Base-by-base conservation (phyloP, 108 stramenopile species). In the Cyclotella choctawhatcheeana region DNA sequence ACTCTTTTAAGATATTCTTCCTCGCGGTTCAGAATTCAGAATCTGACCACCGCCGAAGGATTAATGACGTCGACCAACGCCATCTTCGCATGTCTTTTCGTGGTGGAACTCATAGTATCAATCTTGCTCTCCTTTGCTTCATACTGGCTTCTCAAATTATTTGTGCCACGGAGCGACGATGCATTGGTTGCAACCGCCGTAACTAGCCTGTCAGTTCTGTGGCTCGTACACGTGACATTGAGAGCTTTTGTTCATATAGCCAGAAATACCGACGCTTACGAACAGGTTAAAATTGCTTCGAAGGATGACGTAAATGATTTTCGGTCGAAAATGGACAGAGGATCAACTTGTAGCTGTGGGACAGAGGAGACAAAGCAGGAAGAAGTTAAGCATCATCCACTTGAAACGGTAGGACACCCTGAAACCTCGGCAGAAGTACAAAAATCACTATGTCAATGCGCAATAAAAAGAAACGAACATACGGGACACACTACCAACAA, bases 401-500 rank as follows among this genome's bases (percentile, higher is more conserved):
- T 52, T 25, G 71, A 51, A 22, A 45, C 48, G 22, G n/a, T n/a
- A n/a, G n/a, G n/a, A n/a, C n/a, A n/a, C n/a, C n/a, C n/a, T n/a
- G n/a, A n/a, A n/a, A n/a, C n/a, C 18, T 24, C 44, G 60, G 30
- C 29, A 30, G 40, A 30, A 6, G 27, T 20, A 25, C 63, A 22
- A 66, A 56, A 26, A 70, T 81, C 18, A 35, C 73, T 51, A 55
- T 81, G 53, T 60, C 67, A 8, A 44, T n/a, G n/a, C n/a, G n/a
- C n/a, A n/a, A n/a, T n/a, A n/a, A n/a, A n/a, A n/a, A n/a, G n/a
- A n/a, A n/a, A n/a, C n/a, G n/a, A n/a, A n/a, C n/a, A n/a, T n/a
- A n/a, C n/a, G n/a, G n/a, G n/a, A n/a, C n/a, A n/a, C n/a, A n/a
- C n/a, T n/a, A n/a, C n/a, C n/a, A n/a, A n/a, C n/a, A n/a, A n/a